Conservation (phyloP, 495 filamentous ascomycete species). For the Penicillium lividum region DNA sequence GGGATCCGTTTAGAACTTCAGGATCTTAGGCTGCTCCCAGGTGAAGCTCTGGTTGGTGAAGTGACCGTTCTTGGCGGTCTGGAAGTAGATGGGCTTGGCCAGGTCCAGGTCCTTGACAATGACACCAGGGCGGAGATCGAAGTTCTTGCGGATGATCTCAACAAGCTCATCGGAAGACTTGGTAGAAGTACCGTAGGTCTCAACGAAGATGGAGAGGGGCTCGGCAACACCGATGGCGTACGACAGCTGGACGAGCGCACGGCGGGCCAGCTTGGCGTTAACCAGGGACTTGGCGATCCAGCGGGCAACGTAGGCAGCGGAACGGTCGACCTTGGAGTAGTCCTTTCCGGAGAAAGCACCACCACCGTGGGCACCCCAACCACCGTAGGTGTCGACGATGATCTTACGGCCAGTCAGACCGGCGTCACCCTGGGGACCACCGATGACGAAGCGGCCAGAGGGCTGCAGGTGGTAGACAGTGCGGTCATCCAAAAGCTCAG, state of each 20-base stretch:
- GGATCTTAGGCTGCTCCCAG: conserved; percentile 97
- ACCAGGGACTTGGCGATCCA: conserved; percentile 99
- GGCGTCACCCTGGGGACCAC: conserved; percentile 97
- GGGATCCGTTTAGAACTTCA: conserved; percentile 70
- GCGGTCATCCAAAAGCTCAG: conserved; percentile 84
- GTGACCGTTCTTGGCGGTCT: conserved; percentile 99
- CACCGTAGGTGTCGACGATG: conserved; percentile 99
- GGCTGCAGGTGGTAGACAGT: conserved; percentile 98
- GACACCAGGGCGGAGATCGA: conserved; percentile 95
- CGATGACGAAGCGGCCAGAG: conserved; percentile 97
- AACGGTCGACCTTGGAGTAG: conserved; percentile 99
- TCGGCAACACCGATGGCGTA: conserved; percentile 99
- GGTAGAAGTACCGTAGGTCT: conserved; percentile 65
- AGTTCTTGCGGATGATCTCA: conserved; percentile 90
- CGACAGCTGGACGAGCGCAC: conserved; percentile 92
- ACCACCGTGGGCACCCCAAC: conserved; percentile 99
- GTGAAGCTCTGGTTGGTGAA: conserved; percentile 97
- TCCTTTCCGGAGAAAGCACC: conserved; percentile 99
- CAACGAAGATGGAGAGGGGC: conserved; percentile 82
- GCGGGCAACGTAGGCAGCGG: conserved; percentile 92
- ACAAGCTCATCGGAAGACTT: conserved; percentile 89
- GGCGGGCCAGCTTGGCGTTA: conserved; percentile 80
- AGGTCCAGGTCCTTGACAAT: conserved; percentile 98
- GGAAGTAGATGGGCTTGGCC: conserved; percentile 92
- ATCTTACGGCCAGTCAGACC: conserved; percentile 99